Base-by-base conservation (phyloP, 75 land plant genomes). In the Pinus albicaulis region DNA sequence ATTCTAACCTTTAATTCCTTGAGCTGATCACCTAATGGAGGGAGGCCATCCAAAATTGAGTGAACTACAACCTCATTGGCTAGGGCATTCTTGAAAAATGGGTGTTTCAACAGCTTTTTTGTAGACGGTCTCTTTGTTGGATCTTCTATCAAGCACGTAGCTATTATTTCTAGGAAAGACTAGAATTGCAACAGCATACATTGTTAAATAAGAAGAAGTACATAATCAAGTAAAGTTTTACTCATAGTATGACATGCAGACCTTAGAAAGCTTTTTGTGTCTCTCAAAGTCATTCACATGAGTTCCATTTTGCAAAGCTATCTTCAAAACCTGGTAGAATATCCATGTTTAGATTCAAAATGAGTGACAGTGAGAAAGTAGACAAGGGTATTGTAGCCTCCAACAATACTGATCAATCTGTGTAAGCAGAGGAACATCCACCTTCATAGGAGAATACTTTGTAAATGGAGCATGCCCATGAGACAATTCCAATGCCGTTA, bases 401-500 rank as follows among this genome's bases (percentile, higher is more conserved):
- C 63, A 36, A 5, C 75, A 10, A 5, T 76, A 16, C n/a, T n/a
- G 1, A 28, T 16, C 20, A 7, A 76, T 76, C 28, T 76, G 19
- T 44, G 22, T 41, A 24, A 76, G 38, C n/a, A 78, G 13, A 19
- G 22, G 23, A 76, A 58, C 23, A 56, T 24, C 28, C 31, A 86
- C 88, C 89, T 93, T 93, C 96, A 93, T 93, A 14, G 96, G 96
- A n/a, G 96, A 93, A 71, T 89, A 91, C 77, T 93, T 93, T 4
- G 92, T 90, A 80, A 93, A 93, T 53, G 95, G 95, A 28, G 95
- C 95, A 87, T 90, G 95, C 28, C 95, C 96, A 87, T 93, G 96
- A 57, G 96, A 93, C 75, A 93, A 88, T 75, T 93, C 96, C 73
- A 93, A 82, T 31, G 96, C 93, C 73, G 96, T 93, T 73, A 93